These are phyloP conservation scores for Arabidopsis thaliana DNA, from an alignment of 345 rosid species.

Conservation along the genomic window DNA sequence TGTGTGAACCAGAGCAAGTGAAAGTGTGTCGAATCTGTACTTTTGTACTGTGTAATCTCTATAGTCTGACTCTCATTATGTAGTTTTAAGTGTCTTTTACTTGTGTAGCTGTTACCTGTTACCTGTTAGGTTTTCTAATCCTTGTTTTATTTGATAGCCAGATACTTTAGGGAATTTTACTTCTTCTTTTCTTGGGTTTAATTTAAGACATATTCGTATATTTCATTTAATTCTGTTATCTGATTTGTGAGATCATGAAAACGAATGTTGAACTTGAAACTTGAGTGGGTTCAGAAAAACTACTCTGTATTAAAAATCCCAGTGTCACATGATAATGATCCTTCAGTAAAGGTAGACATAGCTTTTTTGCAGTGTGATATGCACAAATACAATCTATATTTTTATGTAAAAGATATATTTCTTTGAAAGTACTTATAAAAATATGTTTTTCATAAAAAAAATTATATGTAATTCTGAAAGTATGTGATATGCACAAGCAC, in stretches of 20 bases:
- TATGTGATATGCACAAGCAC: no score
- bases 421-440: no score
- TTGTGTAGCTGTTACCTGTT: slow-evolving; percentile 37
- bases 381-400: no score
- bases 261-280: neutral
- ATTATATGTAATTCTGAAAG: no score
- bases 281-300: no score
- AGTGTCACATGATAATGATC: no score
- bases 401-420: no score
- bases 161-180: neutral
- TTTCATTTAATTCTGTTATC: slow-evolving; percentile 22
- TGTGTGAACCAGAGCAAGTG: slow-evolving; percentile 27
- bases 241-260: neutral
- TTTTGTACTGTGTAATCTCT: slow-evolving; percentile 32
- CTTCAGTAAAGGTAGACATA: no score
- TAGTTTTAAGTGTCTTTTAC: slow-evolving; percentile 22
- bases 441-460: no score
- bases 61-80: slow-evolving; percentile 12
- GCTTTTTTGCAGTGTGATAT: no score
- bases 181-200: neutral
- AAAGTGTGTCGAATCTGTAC: slow-evolving; percentile 19
- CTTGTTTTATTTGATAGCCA: slow-evolving; percentile 6
- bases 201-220: slow-evolving; percentile 8
- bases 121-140: slow-evolving; percentile 10
- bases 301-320: no score